phyloP scores from a whole-genome alignment of 352 stramenopile species.

The Globisporangium solare region DNA sequence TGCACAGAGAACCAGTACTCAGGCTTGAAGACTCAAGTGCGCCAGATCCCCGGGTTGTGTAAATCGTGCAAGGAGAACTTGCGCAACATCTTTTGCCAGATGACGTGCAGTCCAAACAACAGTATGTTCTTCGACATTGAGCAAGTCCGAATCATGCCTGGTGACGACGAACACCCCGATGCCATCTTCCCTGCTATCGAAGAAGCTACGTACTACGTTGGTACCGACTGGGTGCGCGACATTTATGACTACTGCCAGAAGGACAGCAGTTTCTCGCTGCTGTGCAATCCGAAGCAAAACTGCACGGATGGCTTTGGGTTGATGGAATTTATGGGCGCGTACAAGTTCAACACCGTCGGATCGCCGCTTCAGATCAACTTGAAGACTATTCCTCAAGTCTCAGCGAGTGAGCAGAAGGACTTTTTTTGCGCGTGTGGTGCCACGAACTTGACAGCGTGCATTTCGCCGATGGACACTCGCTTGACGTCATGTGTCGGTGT shows the following conservation, averaged over 20 bases:
- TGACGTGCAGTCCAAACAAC: slow-evolving; percentile 64
- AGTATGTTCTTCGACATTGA: slow-evolving; percentile 52
- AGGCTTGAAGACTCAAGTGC: slow-evolving; percentile 48
- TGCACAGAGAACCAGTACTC: slow-evolving; percentile 57
- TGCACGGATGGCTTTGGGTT: slow-evolving; percentile 50
- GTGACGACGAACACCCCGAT: slow-evolving; percentile 30
- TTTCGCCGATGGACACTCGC: slow-evolving; percentile 37
- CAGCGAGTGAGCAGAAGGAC: slow-evolving; percentile 22
- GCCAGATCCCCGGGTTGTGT: slow-evolving; percentile 54
- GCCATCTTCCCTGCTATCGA: slow-evolving; percentile 48
- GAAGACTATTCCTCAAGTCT: slow-evolving; percentile 33
- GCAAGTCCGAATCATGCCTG: slow-evolving; percentile 44
- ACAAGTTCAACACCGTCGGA: slow-evolving; percentile 55
- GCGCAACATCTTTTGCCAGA: slow-evolving; percentile 62
- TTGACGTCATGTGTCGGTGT: slow-evolving; percentile 48
- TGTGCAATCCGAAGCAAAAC: slow-evolving; percentile 53
- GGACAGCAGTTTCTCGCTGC: slow-evolving; percentile 47
- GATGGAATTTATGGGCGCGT: slow-evolving; percentile 57
- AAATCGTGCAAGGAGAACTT: slow-evolving; percentile 59
- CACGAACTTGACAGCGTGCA: slow-evolving; percentile 37
- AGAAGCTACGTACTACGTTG: slow-evolving; percentile 55
- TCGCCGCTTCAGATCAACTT: slow-evolving; percentile 64
- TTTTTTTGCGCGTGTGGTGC: slow-evolving; percentile 41
- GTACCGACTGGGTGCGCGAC: slow-evolving; percentile 56
- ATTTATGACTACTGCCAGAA: slow-evolving; percentile 60